Evolutionary conservation across 2,329 filamentous ascomycete species (phyloP), one percentile per base, ranked within the genome.

Genomic region (Furcasterigmium furcatum): DNA sequence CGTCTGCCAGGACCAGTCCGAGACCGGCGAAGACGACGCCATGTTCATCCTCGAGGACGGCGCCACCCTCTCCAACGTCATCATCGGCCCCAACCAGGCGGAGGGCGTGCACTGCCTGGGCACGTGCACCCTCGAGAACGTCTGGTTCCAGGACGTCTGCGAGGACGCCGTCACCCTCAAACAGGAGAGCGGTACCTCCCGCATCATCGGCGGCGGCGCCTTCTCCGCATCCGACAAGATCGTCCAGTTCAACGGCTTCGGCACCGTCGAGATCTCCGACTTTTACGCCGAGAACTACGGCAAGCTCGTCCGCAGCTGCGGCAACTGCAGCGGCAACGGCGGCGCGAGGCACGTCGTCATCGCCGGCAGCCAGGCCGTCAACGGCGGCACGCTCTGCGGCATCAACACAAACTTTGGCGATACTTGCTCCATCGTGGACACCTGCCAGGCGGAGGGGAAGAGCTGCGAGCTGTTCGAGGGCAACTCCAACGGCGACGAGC

Each of bases 11-110:
- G 48, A 43, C 10, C 48, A 50, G 22, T 29, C 13, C 3, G 48
- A 50, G 43, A 45, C 42, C 24, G 48, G 48, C 36, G 48, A 50
- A 16, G 24, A 42, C 16, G 48, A 55, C 48, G 71, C 76, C 43
- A 74, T 79, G 57, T 79, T 79, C 67, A 63, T 74, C 51, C 63
- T 80, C 42, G 64, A 71, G 55, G 62, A 69, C 43, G 75, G 75
- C 27, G 76, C 68, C 16, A 73, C 67, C 29, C 61, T 79, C 16
- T 71, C 67, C 50, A 77, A 78, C 53, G 74, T 73, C 55, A 76
- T 79, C 55, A 77, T 78, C 46, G 74, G 76, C 14, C 64, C 67
- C 18, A 66, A 71, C 46, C 65, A 76, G 46, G 66, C 68, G 25
- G 74, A 76, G 58, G 74, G 68, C 44, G 67, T 77, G 34, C 73